Conservation (phyloP, 305 asterid genomes). For the Fraxinus xanthoxyloides region DNA sequence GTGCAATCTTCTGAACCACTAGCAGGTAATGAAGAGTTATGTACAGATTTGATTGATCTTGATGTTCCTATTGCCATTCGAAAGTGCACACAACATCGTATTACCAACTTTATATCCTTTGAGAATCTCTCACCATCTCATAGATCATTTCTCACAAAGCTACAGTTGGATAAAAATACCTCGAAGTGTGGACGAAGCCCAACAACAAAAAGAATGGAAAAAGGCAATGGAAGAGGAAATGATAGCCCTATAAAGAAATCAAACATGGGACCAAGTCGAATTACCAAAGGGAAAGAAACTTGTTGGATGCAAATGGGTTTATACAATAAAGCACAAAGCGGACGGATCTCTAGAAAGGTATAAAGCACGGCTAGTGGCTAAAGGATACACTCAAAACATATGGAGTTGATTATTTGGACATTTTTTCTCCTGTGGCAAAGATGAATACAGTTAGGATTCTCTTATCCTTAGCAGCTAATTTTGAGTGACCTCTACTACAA, state of each 20-base stretch:
- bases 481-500: too few relatives aligned
- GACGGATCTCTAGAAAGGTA: background rate
- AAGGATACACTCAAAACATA: too few relatives aligned
- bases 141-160: background rate
- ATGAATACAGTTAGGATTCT: too few relatives aligned
- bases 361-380: background rate
- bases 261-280: background rate
- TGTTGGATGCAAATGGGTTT: background rate
- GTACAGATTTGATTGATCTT: background rate
- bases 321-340: background rate
- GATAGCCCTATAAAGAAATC: background rate
- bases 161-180: background rate
- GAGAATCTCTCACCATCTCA: background rate
- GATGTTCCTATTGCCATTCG: background rate
- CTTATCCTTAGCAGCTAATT: too few relatives aligned
- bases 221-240: background rate
- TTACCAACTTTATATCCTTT: background rate
- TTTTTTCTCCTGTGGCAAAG: too few relatives aligned
- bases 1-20: too few relatives aligned
- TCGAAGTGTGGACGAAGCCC: background rate
- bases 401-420: too few relatives aligned
- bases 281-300: background rate
- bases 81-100: background rate
- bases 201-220: background rate
- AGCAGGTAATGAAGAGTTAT: background rate